phyloP scores from a whole-genome alignment of 192 early-diverging fungal species.

The Gonapodya prolifera region DNA sequence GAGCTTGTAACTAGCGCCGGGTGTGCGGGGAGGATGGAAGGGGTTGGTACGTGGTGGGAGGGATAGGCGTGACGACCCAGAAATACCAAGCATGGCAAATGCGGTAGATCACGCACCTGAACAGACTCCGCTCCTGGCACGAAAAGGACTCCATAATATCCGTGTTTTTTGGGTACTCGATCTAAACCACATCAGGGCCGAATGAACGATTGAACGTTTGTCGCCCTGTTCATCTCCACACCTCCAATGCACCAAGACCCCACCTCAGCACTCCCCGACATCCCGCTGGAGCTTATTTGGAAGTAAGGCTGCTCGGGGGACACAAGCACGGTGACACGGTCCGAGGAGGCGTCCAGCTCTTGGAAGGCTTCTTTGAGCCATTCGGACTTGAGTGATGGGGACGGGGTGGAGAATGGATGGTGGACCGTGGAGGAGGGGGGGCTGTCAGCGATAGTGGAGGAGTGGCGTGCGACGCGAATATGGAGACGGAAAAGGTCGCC shows the following conservation, averaged over 20 bases:
- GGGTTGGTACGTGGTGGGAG: no score
- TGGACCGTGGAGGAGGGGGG: no score
- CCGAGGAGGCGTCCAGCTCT: background rate
- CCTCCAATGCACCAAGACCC: background rate
- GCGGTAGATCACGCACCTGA: background rate
- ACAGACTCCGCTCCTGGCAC: background rate
- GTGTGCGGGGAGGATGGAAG: background rate
- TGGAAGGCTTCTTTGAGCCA: background rate
- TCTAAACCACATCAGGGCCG: background rate
- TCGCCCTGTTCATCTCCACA: background rate
- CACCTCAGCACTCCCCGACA: background rate
- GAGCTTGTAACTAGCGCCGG: background rate
- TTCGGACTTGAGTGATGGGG: no score
- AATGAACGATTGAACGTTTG: no score
- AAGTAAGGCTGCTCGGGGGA: background rate
- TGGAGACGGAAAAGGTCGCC: no score
- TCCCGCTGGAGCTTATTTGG: background rate
- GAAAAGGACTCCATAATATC: background rate
- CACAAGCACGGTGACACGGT: background rate
- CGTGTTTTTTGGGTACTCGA: background rate
- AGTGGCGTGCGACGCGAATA: no score
- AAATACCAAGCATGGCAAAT: no score
- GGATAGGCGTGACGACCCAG: no score
- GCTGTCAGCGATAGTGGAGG: no score
- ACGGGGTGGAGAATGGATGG: no score